phyloP scores from a whole-genome alignment of 169 alveolate genomes.

The Eimeria maxima region DNA sequence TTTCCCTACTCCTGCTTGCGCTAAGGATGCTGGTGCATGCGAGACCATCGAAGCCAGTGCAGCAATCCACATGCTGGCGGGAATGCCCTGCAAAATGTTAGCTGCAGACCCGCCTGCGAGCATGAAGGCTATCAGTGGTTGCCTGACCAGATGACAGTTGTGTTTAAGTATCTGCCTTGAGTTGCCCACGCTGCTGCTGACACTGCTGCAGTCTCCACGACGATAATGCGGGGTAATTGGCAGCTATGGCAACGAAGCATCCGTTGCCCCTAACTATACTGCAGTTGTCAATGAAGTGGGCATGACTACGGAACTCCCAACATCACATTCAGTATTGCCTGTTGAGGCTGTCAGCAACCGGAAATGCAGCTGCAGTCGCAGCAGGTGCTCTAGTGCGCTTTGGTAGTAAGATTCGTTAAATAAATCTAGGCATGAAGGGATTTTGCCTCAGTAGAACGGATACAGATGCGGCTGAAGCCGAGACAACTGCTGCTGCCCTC shows the following conservation, averaged over 20 bases:
- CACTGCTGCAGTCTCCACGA: background rate
- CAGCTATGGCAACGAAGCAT: background rate
- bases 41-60: background rate
- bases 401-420: background rate
- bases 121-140: background rate
- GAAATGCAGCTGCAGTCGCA: background rate
- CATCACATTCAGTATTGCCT: background rate
- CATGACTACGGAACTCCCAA: background rate
- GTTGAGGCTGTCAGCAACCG: background rate
- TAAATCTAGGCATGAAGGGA: background rate
- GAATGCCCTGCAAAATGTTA: background rate
- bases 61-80: conserved; percentile 29
- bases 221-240: background rate
- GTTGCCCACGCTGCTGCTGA: conserved; percentile 14
- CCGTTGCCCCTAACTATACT: background rate
- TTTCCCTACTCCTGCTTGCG: background rate
- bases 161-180: background rate
- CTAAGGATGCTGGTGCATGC: background rate
- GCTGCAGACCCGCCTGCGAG: background rate
- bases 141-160: background rate
- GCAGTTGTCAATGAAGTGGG: background rate
- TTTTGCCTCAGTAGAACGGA: background rate
- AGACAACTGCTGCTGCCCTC: background rate
- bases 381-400: background rate
- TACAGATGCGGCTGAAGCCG: background rate